A percentile compares a stretch with the other conserved stretches of the same genome.
Evolutionary conservation across 2,329 filamentous ascomycete species (phyloP).

Genomic region (Scleromitrula shiraiana): DNA sequence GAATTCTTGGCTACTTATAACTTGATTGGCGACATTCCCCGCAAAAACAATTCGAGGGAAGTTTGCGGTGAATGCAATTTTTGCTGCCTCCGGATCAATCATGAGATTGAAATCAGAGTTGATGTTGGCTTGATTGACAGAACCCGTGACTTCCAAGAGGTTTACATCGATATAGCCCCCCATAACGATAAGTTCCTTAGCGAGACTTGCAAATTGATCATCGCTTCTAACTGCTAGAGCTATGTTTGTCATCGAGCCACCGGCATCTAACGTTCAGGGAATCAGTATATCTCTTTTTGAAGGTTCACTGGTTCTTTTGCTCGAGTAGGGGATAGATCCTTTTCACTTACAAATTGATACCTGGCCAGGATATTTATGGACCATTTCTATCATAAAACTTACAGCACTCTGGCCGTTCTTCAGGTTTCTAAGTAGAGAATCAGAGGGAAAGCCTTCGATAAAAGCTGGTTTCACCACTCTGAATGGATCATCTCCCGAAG

Average conservation of each 20-base stretch:
- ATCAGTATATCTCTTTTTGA: too few relatives aligned
- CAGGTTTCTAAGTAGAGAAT: conserved; percentile 29
- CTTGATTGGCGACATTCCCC: conserved; percentile 40
- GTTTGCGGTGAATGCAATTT: conserved; percentile 40
- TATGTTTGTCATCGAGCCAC: conserved; percentile 41
- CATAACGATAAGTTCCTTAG: conserved; percentile 42
- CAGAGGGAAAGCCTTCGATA: conserved; percentile 39
- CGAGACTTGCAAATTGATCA: conserved; percentile 37
- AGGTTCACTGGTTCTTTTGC: too few relatives aligned
- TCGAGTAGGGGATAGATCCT: too few relatives aligned
- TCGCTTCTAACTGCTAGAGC: conserved; percentile 40
- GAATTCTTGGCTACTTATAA: conserved; percentile 34
- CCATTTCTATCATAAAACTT: conserved; percentile 40
- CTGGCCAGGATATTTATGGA: conserved; percentile 41
- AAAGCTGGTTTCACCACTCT: conserved; percentile 36
- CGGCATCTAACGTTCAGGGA: conserved; percentile 27
- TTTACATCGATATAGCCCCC: conserved; percentile 41
- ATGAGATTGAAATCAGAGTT: conserved; percentile 40
- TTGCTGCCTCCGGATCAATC: conserved; percentile 42
- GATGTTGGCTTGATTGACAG: conserved; percentile 23
- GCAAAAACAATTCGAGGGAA: conserved; percentile 40
- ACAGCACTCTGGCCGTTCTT: conserved; percentile 31
- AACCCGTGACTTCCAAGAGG: conserved; percentile 29
- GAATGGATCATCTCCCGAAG: conserved; percentile 35
- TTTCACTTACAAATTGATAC: conserved; percentile 37